A percentile compares a stretch with the other conserved stretches of the same genome.
phyloP scores from a whole-genome alignment of 495 filamentous ascomycete species.

The Trichocladium antarcticum region DNA sequence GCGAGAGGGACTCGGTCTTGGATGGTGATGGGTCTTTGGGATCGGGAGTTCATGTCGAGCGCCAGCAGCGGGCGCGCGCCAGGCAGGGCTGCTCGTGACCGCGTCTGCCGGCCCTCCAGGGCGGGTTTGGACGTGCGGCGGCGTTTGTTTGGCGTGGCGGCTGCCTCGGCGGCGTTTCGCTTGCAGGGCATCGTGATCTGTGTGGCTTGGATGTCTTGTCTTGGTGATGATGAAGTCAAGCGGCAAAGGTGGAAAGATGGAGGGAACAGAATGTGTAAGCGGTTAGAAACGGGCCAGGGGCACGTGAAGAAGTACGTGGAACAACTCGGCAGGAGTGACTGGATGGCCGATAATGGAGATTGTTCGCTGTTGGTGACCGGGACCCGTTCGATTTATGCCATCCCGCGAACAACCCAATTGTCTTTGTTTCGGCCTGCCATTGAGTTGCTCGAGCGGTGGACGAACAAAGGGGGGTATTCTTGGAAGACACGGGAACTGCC shows the following conservation, averaged over 20 bases:
- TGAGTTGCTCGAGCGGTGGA: neutral
- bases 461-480: neutral
- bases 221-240: too few species aligned
- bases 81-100: constrained; percentile 1
- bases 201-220: neutral
- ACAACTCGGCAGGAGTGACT: too few species aligned
- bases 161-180: neutral
- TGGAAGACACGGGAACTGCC: neutral
- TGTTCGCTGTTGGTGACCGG: neutral
- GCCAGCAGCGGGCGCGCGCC: neutral
- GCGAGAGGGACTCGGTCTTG: too few species aligned
- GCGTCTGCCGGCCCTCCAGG: neutral
- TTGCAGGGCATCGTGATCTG: neutral
- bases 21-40: neutral
- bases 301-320: too few species aligned
- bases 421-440: neutral
- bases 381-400: neutral
- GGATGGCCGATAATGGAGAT: too few species aligned
- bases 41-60: neutral
- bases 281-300: too few species aligned
- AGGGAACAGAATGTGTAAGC: too few species aligned
- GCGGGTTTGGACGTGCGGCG: neutral
- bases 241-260: too few species aligned
- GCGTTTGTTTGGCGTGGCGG: neutral
- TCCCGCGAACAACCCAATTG: neutral